Conservation (phyloP, 2,329 filamentous ascomycete genomes). For the Emergomyces africanus region DNA sequence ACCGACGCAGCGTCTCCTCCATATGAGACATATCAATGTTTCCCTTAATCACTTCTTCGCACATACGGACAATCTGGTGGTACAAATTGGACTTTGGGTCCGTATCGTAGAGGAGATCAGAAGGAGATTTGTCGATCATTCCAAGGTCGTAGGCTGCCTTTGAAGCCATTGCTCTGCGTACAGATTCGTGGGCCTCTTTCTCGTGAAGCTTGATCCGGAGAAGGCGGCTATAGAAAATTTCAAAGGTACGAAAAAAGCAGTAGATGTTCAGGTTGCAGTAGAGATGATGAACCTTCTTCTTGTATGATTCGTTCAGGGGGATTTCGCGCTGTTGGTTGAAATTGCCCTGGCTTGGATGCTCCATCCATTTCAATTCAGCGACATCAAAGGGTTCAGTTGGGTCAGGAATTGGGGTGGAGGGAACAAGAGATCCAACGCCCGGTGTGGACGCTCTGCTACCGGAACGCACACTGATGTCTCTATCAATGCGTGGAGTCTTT, state of each 20-base stretch:
- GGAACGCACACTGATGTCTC: conserved; percentile 65
- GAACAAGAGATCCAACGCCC: conserved; percentile 49
- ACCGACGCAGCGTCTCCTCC: conserved; percentile 82
- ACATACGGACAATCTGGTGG: conserved; percentile 68
- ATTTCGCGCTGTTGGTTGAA: conserved; percentile 47
- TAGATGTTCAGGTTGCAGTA: conserved; percentile 87
- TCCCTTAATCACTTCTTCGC: conserved; percentile 73
- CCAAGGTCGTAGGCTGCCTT: conserved; percentile 78
- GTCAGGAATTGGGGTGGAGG: conserved; percentile 21
- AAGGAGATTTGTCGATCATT: conserved; percentile 63
- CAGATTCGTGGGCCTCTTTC: conserved; percentile 57
- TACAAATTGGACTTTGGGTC: conserved; percentile 61
- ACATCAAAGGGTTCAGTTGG: conserved; percentile 36
- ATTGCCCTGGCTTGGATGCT: conserved; percentile 44
- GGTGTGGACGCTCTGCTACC: conserved; percentile 83
- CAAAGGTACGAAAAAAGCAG: conserved; percentile 88
- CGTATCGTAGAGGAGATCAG: conserved; percentile 61
- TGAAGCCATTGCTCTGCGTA: conserved; percentile 56
- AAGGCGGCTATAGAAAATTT: conserved; percentile 77
- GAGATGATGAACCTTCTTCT: conserved; percentile 70
- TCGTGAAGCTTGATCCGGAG: conserved; percentile 72
- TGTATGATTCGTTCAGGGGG: conserved; percentile 66
- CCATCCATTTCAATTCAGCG: conserved; percentile 44
- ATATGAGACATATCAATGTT: conserved; percentile 73
- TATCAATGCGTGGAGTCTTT: conserved; percentile 56